Percentiles rank a stretch among this genome's conserved stretches.
Evolutionary conservation across 306 rosid species (phyloP).

Genomic region (Cicer pinnatifidum): DNA sequence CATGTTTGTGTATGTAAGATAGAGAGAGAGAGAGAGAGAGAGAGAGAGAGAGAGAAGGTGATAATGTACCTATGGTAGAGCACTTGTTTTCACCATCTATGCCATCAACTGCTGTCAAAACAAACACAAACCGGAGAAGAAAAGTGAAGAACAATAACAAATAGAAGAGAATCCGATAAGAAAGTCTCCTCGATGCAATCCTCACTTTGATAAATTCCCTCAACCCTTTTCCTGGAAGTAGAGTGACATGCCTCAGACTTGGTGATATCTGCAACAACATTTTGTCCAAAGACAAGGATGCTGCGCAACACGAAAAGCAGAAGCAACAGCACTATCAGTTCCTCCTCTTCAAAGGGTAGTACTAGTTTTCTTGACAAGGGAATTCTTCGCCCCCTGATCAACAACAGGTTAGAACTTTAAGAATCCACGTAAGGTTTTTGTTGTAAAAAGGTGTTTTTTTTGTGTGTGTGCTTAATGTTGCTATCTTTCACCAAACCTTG

Average conservation of each 20-base stretch:
- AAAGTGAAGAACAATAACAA: constrained; percentile 85
- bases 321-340: neutral
- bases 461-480: constrained; percentile 50
- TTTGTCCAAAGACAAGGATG: constrained; percentile 39
- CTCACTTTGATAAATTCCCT: constrained; percentile 83
- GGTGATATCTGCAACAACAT: constrained; percentile 96
- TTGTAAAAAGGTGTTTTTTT: constrained; percentile 57
- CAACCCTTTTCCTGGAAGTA: constrained; percentile 84
- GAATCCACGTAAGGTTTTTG: constrained; percentile 48
- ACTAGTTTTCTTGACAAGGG: constrained; percentile 47
- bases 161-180: constrained; percentile 82
- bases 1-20: neutral
- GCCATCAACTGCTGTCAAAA: constrained; percentile 79
- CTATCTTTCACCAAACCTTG: constrained; percentile 92
- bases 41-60: neutral
- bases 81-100: constrained; percentile 85
- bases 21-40: neutral
- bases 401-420: constrained; percentile 48
- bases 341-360: constrained; percentile 23
- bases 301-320: constrained; percentile 10
- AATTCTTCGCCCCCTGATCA: constrained; percentile 49
- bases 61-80: constrained; percentile 73
- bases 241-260: constrained; percentile 84
- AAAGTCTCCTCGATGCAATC: constrained; percentile 68
- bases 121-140: constrained; percentile 86